Percentiles rank a stretch among this genome's conserved stretches.
These are phyloP conservation scores for Pseudogymnoascus sp. DNA, from an alignment of 2,329 filamentous ascomycete genomes.

Conservation along the genomic window DNA sequence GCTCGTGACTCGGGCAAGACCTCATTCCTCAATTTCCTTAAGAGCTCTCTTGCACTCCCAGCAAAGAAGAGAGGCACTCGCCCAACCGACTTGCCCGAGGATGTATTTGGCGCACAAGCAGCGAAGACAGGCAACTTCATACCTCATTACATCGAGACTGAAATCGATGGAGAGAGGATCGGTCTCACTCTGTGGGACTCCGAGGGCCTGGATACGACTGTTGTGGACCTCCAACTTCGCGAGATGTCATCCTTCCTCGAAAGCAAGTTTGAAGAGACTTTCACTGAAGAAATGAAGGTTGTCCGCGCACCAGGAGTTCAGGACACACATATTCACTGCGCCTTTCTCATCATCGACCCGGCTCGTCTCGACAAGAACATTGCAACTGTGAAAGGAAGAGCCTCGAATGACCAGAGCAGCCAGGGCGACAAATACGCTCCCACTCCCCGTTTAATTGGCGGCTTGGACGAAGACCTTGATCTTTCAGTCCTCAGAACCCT, in stretches of 20 bases:
- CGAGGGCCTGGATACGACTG: slow-evolving; percentile 84
- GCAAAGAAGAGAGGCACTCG: slow-evolving; percentile 56
- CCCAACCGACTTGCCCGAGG: slow-evolving; percentile 33
- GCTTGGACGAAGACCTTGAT: slow-evolving; percentile 81
- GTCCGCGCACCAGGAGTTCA: slow-evolving; percentile 83
- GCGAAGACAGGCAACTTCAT: slow-evolving; percentile 57
- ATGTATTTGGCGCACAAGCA: slow-evolving; percentile 40
- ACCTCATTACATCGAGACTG: slow-evolving; percentile 85
- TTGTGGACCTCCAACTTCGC: slow-evolving; percentile 87
- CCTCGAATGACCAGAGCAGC: slow-evolving; percentile 39
- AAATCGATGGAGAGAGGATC: slow-evolving; percentile 84
- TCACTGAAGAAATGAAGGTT: slow-evolving; percentile 95
- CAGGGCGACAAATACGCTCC: slow-evolving; percentile 40
- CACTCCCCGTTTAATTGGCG: slow-evolving; percentile 45
- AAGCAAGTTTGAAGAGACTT: slow-evolving; percentile 97
- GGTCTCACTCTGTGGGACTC: slow-evolving; percentile 96
- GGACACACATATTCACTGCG: slow-evolving; percentile 95
- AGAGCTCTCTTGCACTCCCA: slow-evolving; percentile 75
- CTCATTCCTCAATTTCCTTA: slow-evolving; percentile 92
- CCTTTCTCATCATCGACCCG: slow-evolving; percentile 86
- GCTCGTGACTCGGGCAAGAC: slow-evolving; percentile 86
- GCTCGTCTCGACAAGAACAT: slow-evolving; percentile 76
- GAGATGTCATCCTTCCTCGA: slow-evolving; percentile 90
- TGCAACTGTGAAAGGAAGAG: slow-evolving; percentile 49
- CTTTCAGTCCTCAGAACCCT: slow-evolving; percentile 81